Base-by-base conservation (phyloP, 192 early-diverging fungal genomes). In the Gonapodya prolifera region DNA sequence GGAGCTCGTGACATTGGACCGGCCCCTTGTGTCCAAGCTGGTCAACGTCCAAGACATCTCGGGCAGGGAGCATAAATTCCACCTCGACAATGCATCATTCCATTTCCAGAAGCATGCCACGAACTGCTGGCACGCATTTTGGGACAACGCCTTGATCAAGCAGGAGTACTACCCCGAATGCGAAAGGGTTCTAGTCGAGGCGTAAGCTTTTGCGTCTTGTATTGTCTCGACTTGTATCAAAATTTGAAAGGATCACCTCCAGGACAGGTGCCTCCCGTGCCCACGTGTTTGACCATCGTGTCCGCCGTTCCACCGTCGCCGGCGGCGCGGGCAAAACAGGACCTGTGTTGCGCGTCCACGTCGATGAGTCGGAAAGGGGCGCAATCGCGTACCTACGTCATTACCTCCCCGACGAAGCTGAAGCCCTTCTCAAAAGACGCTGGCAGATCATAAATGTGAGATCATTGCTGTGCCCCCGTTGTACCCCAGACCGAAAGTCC, bases 241-340 rank as follows among this genome's bases (percentile, higher is more conserved):
- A 23, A 61, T 61, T 23, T 61, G 8, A 61, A 16, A 16, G 23
- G 8, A 2, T 18, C 29, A 8, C 16, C 71, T 73, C 32, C 71
- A 73, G 71, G 8, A 73, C 71, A 13, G 71, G 71, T 30, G 71
- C 8, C 31, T 30, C 18, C 31, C 71, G 71, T 8, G 71, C 71
- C 16, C 71, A 73, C 31, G 71, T 73, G 2, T 73, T 73, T 32
- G 71, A 73, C 71, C 71, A 73, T 29, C 71, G 71, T 32, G 8
- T 73, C 71, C 71, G 71, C 71, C 71, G 71, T 32, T 73, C 71
- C 31, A 73, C 71, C 31, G 71, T 73, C 71, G 71, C 71, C 16
- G 71, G 71, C 71, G 71, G 71, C 71, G 8, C 71, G 71, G 71
- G 71, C 18, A 73, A 73, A 29, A 30, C 71, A 8, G 71, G 71